Evolutionary conservation across 2,329 filamentous ascomycete genomes (phyloP), one percentile per base, ranked within the genome.

Genomic region (Dactylellina cionopaga): DNA sequence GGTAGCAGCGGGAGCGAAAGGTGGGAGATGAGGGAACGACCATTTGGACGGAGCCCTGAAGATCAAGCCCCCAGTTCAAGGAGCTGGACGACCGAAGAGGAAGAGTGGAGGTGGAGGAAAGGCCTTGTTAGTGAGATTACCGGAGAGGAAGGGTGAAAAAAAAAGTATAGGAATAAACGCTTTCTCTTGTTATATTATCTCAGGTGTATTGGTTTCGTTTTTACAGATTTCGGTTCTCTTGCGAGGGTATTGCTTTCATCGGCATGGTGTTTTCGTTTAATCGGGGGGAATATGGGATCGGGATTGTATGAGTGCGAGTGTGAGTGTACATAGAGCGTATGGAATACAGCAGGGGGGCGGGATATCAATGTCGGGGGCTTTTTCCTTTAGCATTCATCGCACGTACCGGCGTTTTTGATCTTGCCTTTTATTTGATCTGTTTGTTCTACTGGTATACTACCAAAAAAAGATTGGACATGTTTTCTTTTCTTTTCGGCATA

Each of bases 51-150:
- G n/a, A 33, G 66, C 5, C 37, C 25, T 2, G 35, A 49, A 2
- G 58, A 71, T 22, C 35, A 54, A 15, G 55, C 49, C 5, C 66
- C 66, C 3, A 58, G 35, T 10, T 56, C 51, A 17, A 55, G 66
- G 22, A 71, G 66, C 29, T 71, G 66, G 66, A 64, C 49, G 51
- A 64, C 29, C 15, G 66, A 71, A 22, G 62, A 66, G 15, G 66
- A 71, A 29, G 66, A 71, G 19, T 71, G 66, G 66, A 46, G 66
- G 58, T 71, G 49, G 66, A 56, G 66, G 19, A 71, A 71, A 27
- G 25, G 58, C 4, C 46, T 71, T 24, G 58, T 71, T 11, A 71
- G 66, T 52, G 66, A 71, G 39, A 71, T 71, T 39, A 71, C 66
- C 13, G 66, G 66, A 2, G 66, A 71, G 24, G 66, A 71, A 33